These are phyloP conservation scores for Ustilago xerochloae DNA, from an alignment of 1,284 basidiomycete genomes.

Conservation along the genomic window DNA sequence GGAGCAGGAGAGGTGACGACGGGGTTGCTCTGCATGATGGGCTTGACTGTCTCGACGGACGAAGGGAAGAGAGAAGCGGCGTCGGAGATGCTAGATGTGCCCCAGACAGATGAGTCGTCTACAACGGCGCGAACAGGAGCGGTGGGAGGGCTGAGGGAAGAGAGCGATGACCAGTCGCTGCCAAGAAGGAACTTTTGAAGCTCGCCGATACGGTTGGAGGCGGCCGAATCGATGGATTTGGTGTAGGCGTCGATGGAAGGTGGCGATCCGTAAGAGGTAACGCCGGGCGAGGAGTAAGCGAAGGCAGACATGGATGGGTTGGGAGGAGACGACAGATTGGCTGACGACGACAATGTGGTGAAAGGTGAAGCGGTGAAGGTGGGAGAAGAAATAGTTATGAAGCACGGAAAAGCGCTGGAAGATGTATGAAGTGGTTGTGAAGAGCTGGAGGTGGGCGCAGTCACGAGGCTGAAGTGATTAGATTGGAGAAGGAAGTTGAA, in stretches of 20 bases:
- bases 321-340: slow-evolving; percentile 12
- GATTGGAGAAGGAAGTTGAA: background rate
- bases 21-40: background rate
- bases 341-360: slow-evolving; percentile 8
- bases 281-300: slow-evolving; percentile 11
- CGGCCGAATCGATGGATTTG: slow-evolving; percentile 18
- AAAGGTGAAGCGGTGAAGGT: slow-evolving; percentile 1
- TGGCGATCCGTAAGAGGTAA: slow-evolving; percentile 19
- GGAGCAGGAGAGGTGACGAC: background rate
- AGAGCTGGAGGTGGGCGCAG: slow-evolving; percentile 13
- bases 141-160: slow-evolving; percentile 29
- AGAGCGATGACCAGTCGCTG: slow-evolving; percentile 45
- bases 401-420: background rate
- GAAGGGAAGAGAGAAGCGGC: slow-evolving; percentile 18
- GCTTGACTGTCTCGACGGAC: slow-evolving; percentile 20
- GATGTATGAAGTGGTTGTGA: background rate
- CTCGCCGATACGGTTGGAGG: slow-evolving; percentile 29
- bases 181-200: slow-evolving; percentile 41
- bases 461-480: slow-evolving; percentile 6
- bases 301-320: slow-evolving; percentile 31
- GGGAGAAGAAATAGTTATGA: slow-evolving; percentile 1
- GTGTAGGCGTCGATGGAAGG: slow-evolving; percentile 20
- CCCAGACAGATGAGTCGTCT: slow-evolving; percentile 7
- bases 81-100: slow-evolving; percentile 5
- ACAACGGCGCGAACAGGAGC: slow-evolving; percentile 6